Conservation (phyloP, 441 rosid species). For the Eruca vesicaria region DNA sequence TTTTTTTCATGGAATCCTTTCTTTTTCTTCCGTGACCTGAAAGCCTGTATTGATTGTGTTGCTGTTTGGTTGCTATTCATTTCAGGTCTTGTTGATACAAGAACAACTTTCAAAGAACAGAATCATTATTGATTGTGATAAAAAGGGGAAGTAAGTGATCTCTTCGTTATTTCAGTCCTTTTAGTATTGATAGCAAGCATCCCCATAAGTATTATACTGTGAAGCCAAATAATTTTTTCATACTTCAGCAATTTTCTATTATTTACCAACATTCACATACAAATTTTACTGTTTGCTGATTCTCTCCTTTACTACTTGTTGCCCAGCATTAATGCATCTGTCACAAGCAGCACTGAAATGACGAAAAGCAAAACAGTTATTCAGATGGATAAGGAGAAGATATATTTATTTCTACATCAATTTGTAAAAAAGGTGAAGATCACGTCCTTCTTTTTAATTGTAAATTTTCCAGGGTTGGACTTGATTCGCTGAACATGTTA, state of each 20-base stretch:
- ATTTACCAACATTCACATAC: neutral
- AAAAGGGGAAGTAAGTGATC: slow-evolving; percentile 90
- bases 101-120: slow-evolving; percentile 97
- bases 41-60: neutral
- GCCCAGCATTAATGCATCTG: slow-evolving; percentile 85
- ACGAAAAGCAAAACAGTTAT: slow-evolving; percentile 90
- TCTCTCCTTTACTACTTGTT: slow-evolving; percentile 22
- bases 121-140: slow-evolving; percentile 90
- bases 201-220: no score
- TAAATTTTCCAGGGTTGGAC: slow-evolving; percentile 13
- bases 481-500: slow-evolving; percentile 21
- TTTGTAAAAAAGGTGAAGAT: slow-evolving; percentile 60
- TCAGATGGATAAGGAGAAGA: slow-evolving; percentile 86
- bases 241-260: neutral
- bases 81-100: slow-evolving; percentile 89
- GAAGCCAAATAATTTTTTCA: no score
- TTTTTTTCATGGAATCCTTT: slow-evolving; percentile 2
- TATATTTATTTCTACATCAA: slow-evolving; percentile 79
- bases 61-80: slow-evolving; percentile 23
- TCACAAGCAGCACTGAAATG: slow-evolving; percentile 86
- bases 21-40: slow-evolving; percentile 4
- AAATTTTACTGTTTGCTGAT: slow-evolving; percentile 3
- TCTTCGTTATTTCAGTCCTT: slow-evolving; percentile 13
- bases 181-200: neutral
- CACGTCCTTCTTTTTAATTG: neutral